Evolutionary conservation across 2,329 filamentous ascomycete genomes (phyloP).

Genomic region (Lachnellula cervina): DNA sequence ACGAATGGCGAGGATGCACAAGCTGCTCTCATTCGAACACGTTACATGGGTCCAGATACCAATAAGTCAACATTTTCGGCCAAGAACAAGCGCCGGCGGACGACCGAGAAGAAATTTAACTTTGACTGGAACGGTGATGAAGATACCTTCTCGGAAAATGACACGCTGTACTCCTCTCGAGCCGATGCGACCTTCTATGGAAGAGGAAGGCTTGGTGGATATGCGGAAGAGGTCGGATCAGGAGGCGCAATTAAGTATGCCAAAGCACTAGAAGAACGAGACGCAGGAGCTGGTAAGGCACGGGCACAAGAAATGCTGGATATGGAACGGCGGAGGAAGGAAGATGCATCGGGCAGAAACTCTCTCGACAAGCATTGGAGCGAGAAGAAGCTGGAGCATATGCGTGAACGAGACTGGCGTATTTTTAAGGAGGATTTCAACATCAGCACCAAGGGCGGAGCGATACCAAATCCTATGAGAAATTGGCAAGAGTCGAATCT

Average conservation of each 20-base stretch:
- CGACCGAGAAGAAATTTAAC: slow-evolving; percentile 96
- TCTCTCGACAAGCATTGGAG: slow-evolving; percentile 92
- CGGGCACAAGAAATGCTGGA: slow-evolving; percentile 78
- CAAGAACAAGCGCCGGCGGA: slow-evolving; percentile 90
- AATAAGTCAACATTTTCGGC: slow-evolving; percentile 87
- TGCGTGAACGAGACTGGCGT: slow-evolving; percentile 97
- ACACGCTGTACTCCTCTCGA: slow-evolving; percentile 70
- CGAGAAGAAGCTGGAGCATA: slow-evolving; percentile 84
- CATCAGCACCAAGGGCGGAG: slow-evolving; percentile 87
- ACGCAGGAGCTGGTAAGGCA: slow-evolving; percentile 68
- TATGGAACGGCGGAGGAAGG: slow-evolving; percentile 72
- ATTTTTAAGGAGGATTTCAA: slow-evolving; percentile 99
- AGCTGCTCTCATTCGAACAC: slow-evolving; percentile 66
- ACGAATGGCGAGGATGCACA: slow-evolving; percentile 57
- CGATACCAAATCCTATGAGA: slow-evolving; percentile 93
- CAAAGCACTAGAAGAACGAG: slow-evolving; percentile 66
- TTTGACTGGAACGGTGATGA: slow-evolving; percentile 97
- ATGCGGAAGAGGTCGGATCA: slow-evolving; percentile 54
- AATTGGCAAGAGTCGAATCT: slow-evolving; percentile 83
- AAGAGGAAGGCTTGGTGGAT: slow-evolving; percentile 62
- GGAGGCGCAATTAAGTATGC: slow-evolving; percentile 54
- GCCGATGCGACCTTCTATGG: slow-evolving; percentile 66
- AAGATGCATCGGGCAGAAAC: slow-evolving; percentile 65
- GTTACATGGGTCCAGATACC: slow-evolving; percentile 88
- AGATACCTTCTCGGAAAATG: slow-evolving; percentile 80